A percentile compares a stretch with the other conserved stretches of the same genome.
Conservation (phyloP, 2,329 filamentous ascomycete genomes). For the Sordariomycetes sp. region DNA sequence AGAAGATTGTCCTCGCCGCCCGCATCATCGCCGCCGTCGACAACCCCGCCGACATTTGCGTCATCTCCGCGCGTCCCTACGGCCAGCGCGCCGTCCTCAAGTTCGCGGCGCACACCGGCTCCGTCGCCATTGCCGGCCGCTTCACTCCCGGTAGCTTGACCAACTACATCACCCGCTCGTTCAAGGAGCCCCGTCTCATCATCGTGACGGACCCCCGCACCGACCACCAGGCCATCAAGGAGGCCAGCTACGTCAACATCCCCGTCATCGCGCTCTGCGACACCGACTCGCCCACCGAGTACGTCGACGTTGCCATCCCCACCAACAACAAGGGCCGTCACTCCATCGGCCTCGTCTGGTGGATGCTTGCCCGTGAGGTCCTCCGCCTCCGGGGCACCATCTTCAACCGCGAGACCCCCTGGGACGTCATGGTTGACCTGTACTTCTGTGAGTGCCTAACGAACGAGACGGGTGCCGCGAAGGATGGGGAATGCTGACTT, state of each 20-base stretch:
- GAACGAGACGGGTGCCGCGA: neutral
- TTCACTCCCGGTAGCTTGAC: conserved; percentile 99
- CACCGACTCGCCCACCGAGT: conserved; percentile 98
- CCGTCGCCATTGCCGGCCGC: conserved; percentile 94
- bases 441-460: conserved; percentile 70
- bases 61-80: conserved; percentile 99
- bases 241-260: conserved; percentile 99
- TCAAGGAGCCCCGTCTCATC: conserved; percentile 99
- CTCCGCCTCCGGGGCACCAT: conserved; percentile 97
- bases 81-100: conserved; percentile 99
- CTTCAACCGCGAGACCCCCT: conserved; percentile 87
- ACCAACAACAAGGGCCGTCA: conserved; percentile 99
- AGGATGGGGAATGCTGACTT: conserved; percentile 4
- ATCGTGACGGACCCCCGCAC: conserved; percentile 99
- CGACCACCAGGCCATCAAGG: conserved; percentile 99
- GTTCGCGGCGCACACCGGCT: conserved; percentile 97
- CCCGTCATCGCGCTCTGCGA: conserved; percentile 98
- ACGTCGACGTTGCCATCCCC: conserved; percentile 98
- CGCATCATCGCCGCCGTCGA: conserved; percentile 98
- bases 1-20: conserved; percentile 98
- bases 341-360: conserved; percentile 97
- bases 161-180: conserved; percentile 99
- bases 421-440: conserved; percentile 99
- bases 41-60: conserved; percentile 98
- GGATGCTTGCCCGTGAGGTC: conserved; percentile 99